Evolutionary conservation across 2,329 filamentous ascomycete species (phyloP), one percentile per base, ranked within the genome.

Genomic region (Calonectria crousiana): DNA sequence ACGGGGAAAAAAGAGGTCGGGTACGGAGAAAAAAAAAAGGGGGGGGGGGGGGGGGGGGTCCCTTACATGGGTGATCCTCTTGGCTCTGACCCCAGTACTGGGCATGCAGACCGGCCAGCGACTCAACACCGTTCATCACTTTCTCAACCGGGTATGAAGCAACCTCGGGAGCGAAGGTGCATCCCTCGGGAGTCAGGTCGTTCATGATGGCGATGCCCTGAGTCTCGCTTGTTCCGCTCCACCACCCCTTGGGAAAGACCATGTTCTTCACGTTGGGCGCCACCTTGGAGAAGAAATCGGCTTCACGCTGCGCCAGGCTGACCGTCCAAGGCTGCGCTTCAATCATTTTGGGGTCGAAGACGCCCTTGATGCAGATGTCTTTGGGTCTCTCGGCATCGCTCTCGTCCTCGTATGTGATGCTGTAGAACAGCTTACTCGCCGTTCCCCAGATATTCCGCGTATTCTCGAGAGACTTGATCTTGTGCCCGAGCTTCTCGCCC

Each of bases 301-400:
- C 36, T 47, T 71, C 68, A 18, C 60, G 68, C 23, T 47, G 49
- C 18, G 62, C 52, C 56, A 62, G 32, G 32, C 41, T 32, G 23
- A 70, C 51, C 0, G 62, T 26, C 56, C 52, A 70, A 32, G 32
- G n/a, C 47, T 51, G 34, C 9, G 62, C 20, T 8, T 44, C 67
- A 28, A 71, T 60, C 60, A 71, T 84, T 11, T 74, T 74, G 8
- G 83, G 83, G 66, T 84, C 82, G 71, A 86, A 86, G n/a, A 82
- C 81, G n/a, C 84, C 84, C 76, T 86, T 86, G 70, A 86, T 23
- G 53, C 84, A 86, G 64, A 86, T 69, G 0, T 75, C 1, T 1
- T 9, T 70, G 1, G 78, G 78, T 1, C 71, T 71, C 26, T 78
- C 53, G 23, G 65, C 41, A 4, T 30, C n/a, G 34, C 64, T 71